Percentiles rank a stretch among this genome's conserved stretches.
phyloP scores from a whole-genome alignment of 1,284 basidiomycete species.

The Apiotrichum veenhuisii region DNA sequence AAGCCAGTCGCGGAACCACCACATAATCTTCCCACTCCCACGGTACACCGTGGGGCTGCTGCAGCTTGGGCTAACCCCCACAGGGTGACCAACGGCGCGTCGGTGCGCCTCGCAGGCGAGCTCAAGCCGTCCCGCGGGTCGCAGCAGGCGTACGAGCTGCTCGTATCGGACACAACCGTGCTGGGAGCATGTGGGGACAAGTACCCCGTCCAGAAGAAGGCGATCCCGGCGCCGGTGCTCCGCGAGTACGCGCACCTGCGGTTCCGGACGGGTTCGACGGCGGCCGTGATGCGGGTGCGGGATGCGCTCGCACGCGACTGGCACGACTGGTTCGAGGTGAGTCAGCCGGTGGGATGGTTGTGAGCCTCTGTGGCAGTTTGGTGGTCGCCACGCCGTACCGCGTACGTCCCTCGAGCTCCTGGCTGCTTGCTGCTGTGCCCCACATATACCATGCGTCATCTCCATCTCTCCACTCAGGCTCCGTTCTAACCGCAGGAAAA shows the following conservation, averaged over 20 bases:
- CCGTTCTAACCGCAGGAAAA: constrained; percentile 62
- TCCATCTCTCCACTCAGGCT: no score
- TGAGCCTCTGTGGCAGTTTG: no score
- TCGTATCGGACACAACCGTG: constrained; percentile 62
- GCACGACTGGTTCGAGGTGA: constrained; percentile 68
- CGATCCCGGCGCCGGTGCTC: constrained; percentile 67
- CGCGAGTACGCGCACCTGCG: constrained; percentile 79
- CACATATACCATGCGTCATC: no score
- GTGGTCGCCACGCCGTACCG: no score
- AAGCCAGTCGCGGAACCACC: no score
- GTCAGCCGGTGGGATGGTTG: no score
- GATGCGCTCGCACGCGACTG: constrained; percentile 58
- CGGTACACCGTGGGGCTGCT: no score
- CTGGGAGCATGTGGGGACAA: constrained; percentile 74
- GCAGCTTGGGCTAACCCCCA: no score
- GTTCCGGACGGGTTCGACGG: constrained; percentile 66
- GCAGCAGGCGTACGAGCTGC: constrained; percentile 70
- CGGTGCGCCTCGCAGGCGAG: constrained; percentile 64
- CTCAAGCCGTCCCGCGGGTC: constrained; percentile 63
- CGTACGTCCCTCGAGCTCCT: no score
- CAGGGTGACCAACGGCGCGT: constrained; percentile 64
- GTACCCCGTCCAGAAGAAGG: constrained; percentile 85
- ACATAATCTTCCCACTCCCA: no score
- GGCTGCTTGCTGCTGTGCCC: no score
- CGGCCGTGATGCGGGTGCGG: constrained; percentile 70